phyloP scores from a whole-genome alignment of 2,329 filamentous ascomycete genomes.

The Dichotomopilus funicola region DNA sequence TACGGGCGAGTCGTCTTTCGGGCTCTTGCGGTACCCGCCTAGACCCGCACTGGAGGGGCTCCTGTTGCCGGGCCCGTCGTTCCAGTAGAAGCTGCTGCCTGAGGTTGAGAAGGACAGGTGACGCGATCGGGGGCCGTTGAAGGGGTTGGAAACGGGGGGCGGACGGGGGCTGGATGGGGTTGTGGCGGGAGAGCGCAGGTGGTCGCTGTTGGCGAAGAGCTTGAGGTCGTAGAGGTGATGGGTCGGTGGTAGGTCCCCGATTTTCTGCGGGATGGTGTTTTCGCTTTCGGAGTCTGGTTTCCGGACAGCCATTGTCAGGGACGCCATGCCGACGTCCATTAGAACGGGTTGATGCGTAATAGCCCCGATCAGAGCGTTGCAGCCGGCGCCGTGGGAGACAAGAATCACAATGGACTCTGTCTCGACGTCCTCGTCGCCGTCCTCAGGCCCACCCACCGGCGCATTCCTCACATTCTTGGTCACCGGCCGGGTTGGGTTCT shows the following conservation, averaged over 20 bases:
- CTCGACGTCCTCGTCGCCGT: slow-evolving; percentile 43
- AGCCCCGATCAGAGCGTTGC: slow-evolving; percentile 89
- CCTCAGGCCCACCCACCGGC: slow-evolving; percentile 30
- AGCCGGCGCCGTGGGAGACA: slow-evolving; percentile 91
- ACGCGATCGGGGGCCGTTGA: slow-evolving; percentile 33
- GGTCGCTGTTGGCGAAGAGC: slow-evolving; percentile 67
- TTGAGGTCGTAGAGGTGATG: slow-evolving; percentile 66
- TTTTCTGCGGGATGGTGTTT: slow-evolving; percentile 10
- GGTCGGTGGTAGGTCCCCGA: slow-evolving; percentile 32
- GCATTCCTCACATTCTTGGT: slow-evolving; percentile 43
- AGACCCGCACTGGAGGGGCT: slow-evolving; percentile 40
- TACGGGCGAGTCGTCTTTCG: slow-evolving; percentile 18
- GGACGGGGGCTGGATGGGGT: slow-evolving; percentile 29
- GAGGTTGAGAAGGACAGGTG: slow-evolving; percentile 37
- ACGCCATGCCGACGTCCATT: slow-evolving; percentile 83
- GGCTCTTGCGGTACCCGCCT: slow-evolving; percentile 30
- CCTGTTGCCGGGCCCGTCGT: slow-evolving; percentile 31
- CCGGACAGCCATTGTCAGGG: slow-evolving; percentile 78
- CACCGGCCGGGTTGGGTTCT: slow-evolving; percentile 46
- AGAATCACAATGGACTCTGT: slow-evolving; percentile 75
- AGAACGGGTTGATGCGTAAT: slow-evolving; percentile 87
- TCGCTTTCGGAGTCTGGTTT: slow-evolving; percentile 39
- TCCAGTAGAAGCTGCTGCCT: slow-evolving; percentile 18
- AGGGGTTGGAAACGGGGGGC: slow-evolving; percentile 29
- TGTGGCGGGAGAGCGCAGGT: slow-evolving; percentile 48